Evolutionary conservation across 352 stramenopile species (phyloP), one percentile per base, ranked within the genome.

Genomic region (Phytophthora niederhauseri): DNA sequence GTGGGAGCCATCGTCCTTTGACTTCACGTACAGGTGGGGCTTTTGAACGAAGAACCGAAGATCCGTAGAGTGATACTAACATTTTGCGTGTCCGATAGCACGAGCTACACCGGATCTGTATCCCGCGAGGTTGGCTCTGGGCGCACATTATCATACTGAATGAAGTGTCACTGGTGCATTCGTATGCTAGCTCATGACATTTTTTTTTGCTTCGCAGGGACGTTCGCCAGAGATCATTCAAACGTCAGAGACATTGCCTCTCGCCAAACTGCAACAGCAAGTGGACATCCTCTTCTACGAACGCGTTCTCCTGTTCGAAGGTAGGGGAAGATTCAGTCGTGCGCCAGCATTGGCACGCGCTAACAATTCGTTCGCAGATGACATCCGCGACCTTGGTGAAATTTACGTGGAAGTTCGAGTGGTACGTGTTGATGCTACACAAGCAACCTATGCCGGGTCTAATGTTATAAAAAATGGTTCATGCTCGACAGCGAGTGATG

Each of bases 281-380:
- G 70, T 85, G 0, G 57, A 72, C 28, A 90, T 91, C 58, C 26
- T 86, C 31, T 90, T 82, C 62, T 90, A 89, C 60, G 83, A 89
- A 31, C 75, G 68, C 17, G 74, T 89, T 8, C 53, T 87, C 8
- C 62, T 91, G 15, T 91, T 89, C 53, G 83, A 91, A 86, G 83
- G 83, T 89, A 57, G 1, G 38, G 5, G 2, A n/a, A 20, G 11
- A 19, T 6, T n/a, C 14, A n/a, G 8, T 49, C 41, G 15, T 49
- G 20, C 15, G 17, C 1, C 14, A 20, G 41, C 4, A 22, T n/a
- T 22, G 6, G 38, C 15, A 49, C n/a, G 41, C 14, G 41, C n/a
- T 20, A 22, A 49, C 41, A 43, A 43, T 43, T n/a, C 36, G 15
- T 43, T 12, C 36, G 8, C 46, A 91, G 83, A 91, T 60, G 83